Conservation (phyloP, 75 land plant species). For the Isoetes taiwanensis region DNA sequence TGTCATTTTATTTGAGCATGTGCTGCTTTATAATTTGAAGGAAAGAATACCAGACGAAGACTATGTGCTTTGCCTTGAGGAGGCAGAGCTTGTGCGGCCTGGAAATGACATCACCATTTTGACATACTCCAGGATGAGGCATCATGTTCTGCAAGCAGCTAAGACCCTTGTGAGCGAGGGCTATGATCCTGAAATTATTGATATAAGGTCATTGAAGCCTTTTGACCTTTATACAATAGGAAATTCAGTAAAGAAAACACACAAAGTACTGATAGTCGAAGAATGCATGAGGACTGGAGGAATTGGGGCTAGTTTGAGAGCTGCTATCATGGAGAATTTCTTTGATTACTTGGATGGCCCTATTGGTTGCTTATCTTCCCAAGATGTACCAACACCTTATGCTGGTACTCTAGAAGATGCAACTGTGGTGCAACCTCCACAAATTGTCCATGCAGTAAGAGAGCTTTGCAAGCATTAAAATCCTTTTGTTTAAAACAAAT, state of each 20-base stretch:
- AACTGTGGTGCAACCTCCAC: conserved; percentile 86
- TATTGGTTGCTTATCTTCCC: conserved; percentile 73
- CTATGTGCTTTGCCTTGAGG: conserved; percentile 66
- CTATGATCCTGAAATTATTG: conserved; percentile 94
- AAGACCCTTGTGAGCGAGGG: conserved; percentile 88
- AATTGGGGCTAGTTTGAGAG: conserved; percentile 82
- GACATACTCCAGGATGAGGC: conserved; percentile 92
- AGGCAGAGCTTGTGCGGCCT: conserved; percentile 95
- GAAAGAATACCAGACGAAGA: conserved; percentile 96
- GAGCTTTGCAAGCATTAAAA: conserved; percentile 59
- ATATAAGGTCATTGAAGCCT: conserved; percentile 87
- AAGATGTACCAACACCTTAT: conserved; percentile 98
- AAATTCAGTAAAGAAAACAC: conserved; percentile 89
- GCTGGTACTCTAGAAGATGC: conserved; percentile 83
- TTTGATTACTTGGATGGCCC: conserved; percentile 86
- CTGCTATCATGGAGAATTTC: conserved; percentile 90
- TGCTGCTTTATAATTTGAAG: conserved; percentile 85
- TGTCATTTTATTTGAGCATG: conserved; percentile 93
- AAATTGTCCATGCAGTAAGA: conserved; percentile 85
- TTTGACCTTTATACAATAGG: conserved; percentile 91
- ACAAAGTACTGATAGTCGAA: conserved; percentile 86
- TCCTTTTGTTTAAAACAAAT: no score
- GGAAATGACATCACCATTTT: conserved; percentile 83
- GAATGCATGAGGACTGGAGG: conserved; percentile 99
- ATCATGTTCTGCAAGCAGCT: conserved; percentile 91